Conservation (phyloP, 306 rosid genomes). For the Adenanthera pavonina region DNA sequence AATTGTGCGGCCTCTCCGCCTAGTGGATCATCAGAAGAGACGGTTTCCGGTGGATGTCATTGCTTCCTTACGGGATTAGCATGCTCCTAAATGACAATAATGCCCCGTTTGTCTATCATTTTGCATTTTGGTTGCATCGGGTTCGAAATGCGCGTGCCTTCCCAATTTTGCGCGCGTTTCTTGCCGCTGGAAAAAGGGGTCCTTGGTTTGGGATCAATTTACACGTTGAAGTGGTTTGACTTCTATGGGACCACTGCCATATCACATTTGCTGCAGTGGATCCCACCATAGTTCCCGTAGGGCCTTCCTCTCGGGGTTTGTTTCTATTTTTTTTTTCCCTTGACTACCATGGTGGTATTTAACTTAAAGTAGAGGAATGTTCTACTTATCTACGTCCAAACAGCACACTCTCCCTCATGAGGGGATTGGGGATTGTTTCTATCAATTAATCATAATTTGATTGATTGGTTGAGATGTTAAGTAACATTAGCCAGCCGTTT, state of each 20-base stretch:
- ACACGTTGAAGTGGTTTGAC: background rate
- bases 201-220: background rate
- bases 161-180: background rate
- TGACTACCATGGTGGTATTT: no score
- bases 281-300: background rate
- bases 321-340: no score
- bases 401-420: no score
- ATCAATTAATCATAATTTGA: background rate
- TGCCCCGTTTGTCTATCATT: slow-evolving; percentile 9
- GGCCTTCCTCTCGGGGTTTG: background rate
- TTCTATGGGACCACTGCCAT: background rate
- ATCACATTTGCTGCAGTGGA: background rate
- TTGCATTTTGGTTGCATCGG: background rate
- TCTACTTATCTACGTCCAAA: no score
- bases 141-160: background rate
- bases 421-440: no score
- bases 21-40: background rate
- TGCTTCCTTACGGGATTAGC: background rate
- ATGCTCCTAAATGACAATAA: slow-evolving; percentile 22
- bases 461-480: background rate
- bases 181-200: background rate
- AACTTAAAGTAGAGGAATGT: no score
- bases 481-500: no score
- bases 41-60: background rate
- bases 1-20: slow-evolving; percentile 27